phyloP scores from a whole-genome alignment of 768 basidiomycete species.

The Naganishia vishniacii region DNA sequence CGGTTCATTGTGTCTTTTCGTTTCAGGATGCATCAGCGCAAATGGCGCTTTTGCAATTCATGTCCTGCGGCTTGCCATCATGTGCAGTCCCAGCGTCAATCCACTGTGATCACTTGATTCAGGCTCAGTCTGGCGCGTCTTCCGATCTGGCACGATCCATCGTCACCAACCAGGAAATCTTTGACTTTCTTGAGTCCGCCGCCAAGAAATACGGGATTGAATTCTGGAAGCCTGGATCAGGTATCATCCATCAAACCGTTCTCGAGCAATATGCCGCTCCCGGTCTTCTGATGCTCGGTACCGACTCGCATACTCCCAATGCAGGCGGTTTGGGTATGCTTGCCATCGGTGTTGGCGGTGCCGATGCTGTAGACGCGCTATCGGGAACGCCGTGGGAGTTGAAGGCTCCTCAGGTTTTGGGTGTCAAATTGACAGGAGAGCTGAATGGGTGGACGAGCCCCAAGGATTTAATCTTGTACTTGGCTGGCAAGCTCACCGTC shows the following conservation, averaged over 20 bases:
- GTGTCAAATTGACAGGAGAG: constrained; percentile 80
- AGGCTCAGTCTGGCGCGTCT: constrained; percentile 81
- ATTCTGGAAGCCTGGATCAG: constrained; percentile 91
- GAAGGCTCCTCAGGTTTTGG: constrained; percentile 75
- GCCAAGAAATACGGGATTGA: constrained; percentile 68
- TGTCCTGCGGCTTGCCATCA: constrained; percentile 81
- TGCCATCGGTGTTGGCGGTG: constrained; percentile 98
- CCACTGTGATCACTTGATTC: constrained; percentile 97
- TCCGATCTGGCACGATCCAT: constrained; percentile 73
- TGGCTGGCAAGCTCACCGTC: constrained; percentile 91
- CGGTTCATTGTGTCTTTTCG: too few relatives aligned
- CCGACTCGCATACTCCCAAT: constrained; percentile 96
- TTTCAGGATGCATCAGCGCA: constrained; percentile 52
- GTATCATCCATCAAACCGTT: constrained; percentile 89
- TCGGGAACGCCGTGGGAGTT: constrained; percentile 98
- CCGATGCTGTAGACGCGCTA: constrained; percentile 90
- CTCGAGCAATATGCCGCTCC: constrained; percentile 96
- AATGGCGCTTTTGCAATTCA: constrained; percentile 79
- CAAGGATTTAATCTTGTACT: constrained; percentile 90
- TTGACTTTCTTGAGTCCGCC: constrained; percentile 91
- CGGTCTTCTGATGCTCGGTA: constrained; percentile 72
- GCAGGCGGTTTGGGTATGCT: constrained; percentile 93
- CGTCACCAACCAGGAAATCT: constrained; percentile 86
- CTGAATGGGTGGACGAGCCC: constrained; percentile 87
- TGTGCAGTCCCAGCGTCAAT: constrained; percentile 72